phyloP scores from a whole-genome alignment of 176 grass and related monocot genomes.

The Phoenix roebelenii region DNA sequence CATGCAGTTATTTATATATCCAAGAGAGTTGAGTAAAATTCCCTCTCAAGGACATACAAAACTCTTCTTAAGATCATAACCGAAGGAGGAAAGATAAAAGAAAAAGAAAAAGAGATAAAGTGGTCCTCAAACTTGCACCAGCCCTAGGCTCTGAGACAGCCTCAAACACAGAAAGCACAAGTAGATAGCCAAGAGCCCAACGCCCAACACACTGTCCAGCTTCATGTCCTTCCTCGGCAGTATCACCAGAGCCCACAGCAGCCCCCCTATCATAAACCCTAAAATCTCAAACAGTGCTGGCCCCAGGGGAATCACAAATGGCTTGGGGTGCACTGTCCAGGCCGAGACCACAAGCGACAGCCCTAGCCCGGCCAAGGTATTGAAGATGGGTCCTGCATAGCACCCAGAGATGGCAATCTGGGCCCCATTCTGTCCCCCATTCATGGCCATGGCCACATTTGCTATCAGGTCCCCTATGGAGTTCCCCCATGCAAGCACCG shows the following conservation, averaged over 20 bases:
- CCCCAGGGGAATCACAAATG: background rate
- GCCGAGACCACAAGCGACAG: background rate
- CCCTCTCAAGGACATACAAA: too few species aligned
- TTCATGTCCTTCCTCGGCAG: slow-evolving; percentile 1
- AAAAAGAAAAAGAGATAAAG: too few species aligned
- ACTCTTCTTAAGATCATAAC: too few species aligned
- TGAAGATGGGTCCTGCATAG: background rate
- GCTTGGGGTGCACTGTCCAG: background rate
- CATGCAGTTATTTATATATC: too few species aligned
- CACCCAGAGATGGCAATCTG: slow-evolving; percentile 1
- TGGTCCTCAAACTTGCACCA: background rate
- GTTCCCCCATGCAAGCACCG: background rate
- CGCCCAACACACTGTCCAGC: background rate
- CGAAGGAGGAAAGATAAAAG: too few species aligned
- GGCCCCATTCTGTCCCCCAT: background rate
- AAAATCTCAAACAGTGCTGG: background rate
- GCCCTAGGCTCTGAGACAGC: background rate
- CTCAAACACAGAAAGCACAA: background rate
- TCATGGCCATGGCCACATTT: slow-evolving; percentile 5
- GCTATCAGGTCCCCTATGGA: slow-evolving; percentile 4
- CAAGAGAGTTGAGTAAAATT: too few species aligned
- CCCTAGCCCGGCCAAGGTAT: background rate
- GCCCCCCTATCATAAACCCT: slow-evolving; percentile 1
- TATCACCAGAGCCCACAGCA: background rate
- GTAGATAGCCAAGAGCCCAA: slow-evolving; percentile 3